A percentile compares a stretch with the other conserved stretches of the same genome.
phyloP scores from a whole-genome alignment of 495 filamentous ascomycete genomes.

The Extremus antarcticus region DNA sequence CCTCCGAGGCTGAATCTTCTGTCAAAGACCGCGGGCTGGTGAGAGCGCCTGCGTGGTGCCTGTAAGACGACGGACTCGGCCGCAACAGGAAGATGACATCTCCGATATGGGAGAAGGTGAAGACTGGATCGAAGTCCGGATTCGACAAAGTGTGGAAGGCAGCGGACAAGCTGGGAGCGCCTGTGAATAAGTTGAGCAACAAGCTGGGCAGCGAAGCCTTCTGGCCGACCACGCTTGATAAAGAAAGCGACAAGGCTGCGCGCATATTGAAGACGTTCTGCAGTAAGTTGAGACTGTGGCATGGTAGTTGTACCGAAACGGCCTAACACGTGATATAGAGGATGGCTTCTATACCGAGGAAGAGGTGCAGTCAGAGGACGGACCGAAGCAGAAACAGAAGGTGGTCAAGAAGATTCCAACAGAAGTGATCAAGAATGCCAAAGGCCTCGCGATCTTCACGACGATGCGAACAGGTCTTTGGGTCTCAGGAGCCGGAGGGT shows the following conservation, averaged over 20 bases:
- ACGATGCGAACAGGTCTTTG: constrained; percentile 88
- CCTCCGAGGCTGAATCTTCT: too few species aligned
- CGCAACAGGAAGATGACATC: constrained; percentile 5
- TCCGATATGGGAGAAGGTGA: constrained; percentile 31
- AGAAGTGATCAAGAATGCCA: constrained; percentile 66
- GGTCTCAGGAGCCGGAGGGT: constrained; percentile 78
- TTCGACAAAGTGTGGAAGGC: constrained; percentile 38
- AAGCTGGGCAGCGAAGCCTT: constrained; percentile 67
- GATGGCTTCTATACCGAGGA: constrained; percentile 51
- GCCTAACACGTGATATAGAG: constrained; percentile 21
- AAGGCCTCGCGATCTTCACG: constrained; percentile 82
- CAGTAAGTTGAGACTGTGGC: constrained; percentile 34
- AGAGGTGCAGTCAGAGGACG: constrained; percentile 33
- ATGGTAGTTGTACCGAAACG: background rate
- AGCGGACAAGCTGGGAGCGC: constrained; percentile 42
- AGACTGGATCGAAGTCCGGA: constrained; percentile 34
- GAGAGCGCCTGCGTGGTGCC: too few species aligned
- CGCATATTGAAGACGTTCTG: constrained; percentile 71
- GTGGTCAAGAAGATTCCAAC: constrained; percentile 75
- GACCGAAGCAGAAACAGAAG: constrained; percentile 53
- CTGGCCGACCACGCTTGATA: constrained; percentile 70
- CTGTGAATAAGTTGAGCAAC: constrained; percentile 66
- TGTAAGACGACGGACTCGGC: background rate
- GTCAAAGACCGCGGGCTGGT: too few species aligned
- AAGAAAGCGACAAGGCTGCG: constrained; percentile 74